These are phyloP conservation scores for Silene uniflora DNA, from an alignment of 148 eudicot genomes.

Conservation along the genomic window DNA sequence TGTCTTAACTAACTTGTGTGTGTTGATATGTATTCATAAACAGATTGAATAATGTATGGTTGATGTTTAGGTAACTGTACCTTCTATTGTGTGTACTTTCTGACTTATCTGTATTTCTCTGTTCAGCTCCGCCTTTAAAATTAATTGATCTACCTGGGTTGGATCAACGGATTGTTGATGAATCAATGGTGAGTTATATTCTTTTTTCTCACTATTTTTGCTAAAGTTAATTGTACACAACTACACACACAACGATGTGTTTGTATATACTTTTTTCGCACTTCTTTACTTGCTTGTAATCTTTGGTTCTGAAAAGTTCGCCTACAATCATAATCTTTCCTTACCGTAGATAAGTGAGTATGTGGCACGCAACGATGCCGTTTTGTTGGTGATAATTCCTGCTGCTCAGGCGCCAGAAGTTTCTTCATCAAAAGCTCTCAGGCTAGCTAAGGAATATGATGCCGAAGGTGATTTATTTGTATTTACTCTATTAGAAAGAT, in stretches of 20 bases:
- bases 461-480: slow-evolving; percentile 62
- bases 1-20: background rate
- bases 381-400: slow-evolving; percentile 84
- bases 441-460: slow-evolving; percentile 89
- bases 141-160: slow-evolving; percentile 92
- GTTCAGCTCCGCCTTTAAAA: slow-evolving; percentile 83
- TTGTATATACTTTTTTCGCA: background rate
- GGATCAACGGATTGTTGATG: slow-evolving; percentile 87
- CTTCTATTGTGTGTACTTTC: background rate
- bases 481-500: background rate
- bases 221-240: too few species aligned
- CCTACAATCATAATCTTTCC: slow-evolving; percentile 23
- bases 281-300: slow-evolving; percentile 5
- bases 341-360: slow-evolving; percentile 62
- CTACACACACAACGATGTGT: too few species aligned
- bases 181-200: slow-evolving; percentile 66
- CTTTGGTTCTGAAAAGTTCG: slow-evolving; percentile 11
- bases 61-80: background rate
- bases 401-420: slow-evolving; percentile 89
- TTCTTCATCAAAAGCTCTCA: slow-evolving; percentile 74
- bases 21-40: background rate
- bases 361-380: slow-evolving; percentile 87
- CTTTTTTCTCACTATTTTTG: background rate
- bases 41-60: slow-evolving; percentile 6
- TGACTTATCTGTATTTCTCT: slow-evolving; percentile 9